Conservation (phyloP, 1,284 basidiomycete species). For the Wallemia ichthyophaga region DNA sequence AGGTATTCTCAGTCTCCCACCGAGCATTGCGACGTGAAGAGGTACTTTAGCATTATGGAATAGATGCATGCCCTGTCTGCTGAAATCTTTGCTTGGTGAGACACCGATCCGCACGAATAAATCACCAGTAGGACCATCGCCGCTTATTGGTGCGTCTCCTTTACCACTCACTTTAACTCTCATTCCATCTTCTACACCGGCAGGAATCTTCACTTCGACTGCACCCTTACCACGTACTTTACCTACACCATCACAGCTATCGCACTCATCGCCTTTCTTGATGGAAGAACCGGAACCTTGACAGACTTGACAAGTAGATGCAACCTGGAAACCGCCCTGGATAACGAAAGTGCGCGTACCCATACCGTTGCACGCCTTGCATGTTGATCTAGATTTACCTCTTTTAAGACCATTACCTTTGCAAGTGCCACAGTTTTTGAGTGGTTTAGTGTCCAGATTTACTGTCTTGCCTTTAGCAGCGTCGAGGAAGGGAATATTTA, state of each 20-base stretch:
- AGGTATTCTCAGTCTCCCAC: constrained; percentile 70
- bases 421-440: constrained; percentile 60
- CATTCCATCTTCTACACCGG: constrained; percentile 92
- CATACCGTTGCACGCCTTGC: constrained; percentile 51
- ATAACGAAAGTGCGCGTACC: constrained; percentile 75
- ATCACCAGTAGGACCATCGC: constrained; percentile 49
- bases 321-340: constrained; percentile 89
- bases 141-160: constrained; percentile 59
- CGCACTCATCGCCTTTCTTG: constrained; percentile 48
- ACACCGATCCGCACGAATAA: constrained; percentile 68
- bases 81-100: constrained; percentile 50
- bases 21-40: constrained; percentile 66
- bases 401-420: constrained; percentile 58
- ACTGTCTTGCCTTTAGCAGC: constrained; percentile 68
- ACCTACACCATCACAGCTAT: constrained; percentile 55
- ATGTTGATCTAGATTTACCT: constrained; percentile 56
- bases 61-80: constrained; percentile 69
- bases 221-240: constrained; percentile 51
- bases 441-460: constrained; percentile 45
- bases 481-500: constrained; percentile 65
- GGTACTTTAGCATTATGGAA: constrained; percentile 78
- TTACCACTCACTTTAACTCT: constrained; percentile 50
- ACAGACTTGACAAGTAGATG: constrained; percentile 62
- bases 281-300: constrained; percentile 54
- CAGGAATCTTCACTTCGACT: constrained; percentile 34